Conservation (phyloP, 768 basidiomycete genomes). For the Gymnopilus junonius region DNA sequence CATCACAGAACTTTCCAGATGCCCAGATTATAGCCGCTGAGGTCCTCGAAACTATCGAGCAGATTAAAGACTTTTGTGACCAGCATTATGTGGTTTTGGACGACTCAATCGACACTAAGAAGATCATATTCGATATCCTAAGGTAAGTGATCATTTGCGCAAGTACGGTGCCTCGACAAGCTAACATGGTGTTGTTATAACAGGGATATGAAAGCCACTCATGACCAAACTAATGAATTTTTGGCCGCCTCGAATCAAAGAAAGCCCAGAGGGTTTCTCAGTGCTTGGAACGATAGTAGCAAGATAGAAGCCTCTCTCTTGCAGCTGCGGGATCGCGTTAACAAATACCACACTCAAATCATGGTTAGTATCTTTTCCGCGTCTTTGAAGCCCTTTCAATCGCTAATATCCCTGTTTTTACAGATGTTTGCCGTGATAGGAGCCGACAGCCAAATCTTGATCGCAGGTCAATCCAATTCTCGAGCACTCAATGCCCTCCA, state of each 20-base stretch:
- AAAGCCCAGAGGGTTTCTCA: constrained; percentile 5
- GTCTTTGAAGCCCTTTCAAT: background rate
- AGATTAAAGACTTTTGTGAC: constrained; percentile 14
- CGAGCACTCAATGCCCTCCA: background rate
- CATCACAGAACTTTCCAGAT: background rate
- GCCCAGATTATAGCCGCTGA: constrained; percentile 3
- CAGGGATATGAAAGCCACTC: constrained; percentile 10
- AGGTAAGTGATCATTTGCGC: background rate
- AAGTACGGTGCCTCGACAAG: background rate
- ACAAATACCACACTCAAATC: constrained; percentile 12
- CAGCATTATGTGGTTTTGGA: constrained; percentile 6
- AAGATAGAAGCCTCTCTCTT: constrained; percentile 10
- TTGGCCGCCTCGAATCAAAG: background rate
- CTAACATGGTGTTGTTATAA: background rate
- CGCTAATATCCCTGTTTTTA: background rate
- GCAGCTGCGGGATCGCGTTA: constrained; percentile 11
- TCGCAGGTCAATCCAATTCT: background rate
- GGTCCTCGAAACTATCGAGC: background rate
- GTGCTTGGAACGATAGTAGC: constrained; percentile 6
- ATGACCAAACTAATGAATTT: constrained; percentile 3
- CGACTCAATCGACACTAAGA: constrained; percentile 7
- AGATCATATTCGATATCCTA: constrained; percentile 1
- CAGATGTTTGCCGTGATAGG: constrained; percentile 15
- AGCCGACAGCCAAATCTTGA: constrained; percentile 4
- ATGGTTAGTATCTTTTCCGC: background rate